phyloP scores from a whole-genome alignment of 371 early-diverging fungal species.

The Zopfochytrium polystomum region DNA sequence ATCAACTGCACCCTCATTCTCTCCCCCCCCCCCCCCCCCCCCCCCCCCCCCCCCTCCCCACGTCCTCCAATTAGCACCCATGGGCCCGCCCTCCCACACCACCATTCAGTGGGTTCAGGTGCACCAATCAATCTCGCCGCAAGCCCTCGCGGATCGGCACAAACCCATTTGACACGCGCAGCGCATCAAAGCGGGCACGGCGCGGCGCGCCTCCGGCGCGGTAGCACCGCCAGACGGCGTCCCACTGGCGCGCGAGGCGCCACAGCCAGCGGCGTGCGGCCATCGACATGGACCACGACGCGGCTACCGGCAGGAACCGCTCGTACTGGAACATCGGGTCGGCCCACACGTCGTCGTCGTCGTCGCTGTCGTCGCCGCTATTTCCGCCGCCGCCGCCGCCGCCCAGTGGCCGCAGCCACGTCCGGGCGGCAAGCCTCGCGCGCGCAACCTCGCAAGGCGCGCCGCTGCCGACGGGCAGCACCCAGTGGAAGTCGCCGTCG shows the following conservation, averaged over 20 bases:
- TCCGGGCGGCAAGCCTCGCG: neutral
- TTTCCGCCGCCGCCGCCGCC: slow-evolving; percentile 2
- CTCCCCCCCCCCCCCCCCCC: no score
- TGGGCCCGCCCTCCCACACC: no score
- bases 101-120: no score
- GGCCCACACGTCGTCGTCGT: neutral
- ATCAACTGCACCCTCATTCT: no score
- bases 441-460: neutral
- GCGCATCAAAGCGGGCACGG: no score
- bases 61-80: no score
- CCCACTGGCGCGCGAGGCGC: neutral
- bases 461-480: neutral
- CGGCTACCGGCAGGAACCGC: neutral
- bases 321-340: neutral
- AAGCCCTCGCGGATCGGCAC: no score
- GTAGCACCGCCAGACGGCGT: neutral
- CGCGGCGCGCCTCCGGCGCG: no score
- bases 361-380: neutral
- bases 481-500: neutral
- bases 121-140: no score
- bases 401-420: neutral
- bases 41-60: no score
- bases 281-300: neutral
- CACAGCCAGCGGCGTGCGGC: neutral
- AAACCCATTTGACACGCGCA: no score